phyloP scores from a whole-genome alignment of 2,329 filamentous ascomycete genomes.

The Colletotrichum godetiae region DNA sequence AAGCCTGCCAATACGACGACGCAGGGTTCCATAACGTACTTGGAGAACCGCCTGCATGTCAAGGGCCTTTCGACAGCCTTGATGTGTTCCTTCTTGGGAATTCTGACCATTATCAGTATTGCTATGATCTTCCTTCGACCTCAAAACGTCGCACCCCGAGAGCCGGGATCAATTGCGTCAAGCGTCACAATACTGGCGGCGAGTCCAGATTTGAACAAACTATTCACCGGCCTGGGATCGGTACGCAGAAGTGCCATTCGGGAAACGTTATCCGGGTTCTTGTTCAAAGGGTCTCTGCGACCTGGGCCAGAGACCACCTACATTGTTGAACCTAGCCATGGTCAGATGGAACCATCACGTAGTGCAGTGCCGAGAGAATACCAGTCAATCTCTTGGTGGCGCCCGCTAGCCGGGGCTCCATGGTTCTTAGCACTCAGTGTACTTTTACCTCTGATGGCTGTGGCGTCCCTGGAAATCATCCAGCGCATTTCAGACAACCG shows the following conservation, averaged over 20 bases:
- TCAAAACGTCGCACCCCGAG: constrained; percentile 11
- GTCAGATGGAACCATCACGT: background rate
- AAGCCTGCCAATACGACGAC: constrained; percentile 11
- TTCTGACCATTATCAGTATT: constrained; percentile 2
- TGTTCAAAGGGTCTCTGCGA: background rate
- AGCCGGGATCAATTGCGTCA: constrained; percentile 29
- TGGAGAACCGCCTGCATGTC: constrained; percentile 25
- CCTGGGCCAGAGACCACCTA: constrained; percentile 8
- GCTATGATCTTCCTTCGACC: constrained; percentile 25
- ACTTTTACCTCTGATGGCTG: constrained; percentile 38
- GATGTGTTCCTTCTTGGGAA: constrained; percentile 25
- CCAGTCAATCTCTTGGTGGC: constrained; percentile 37
- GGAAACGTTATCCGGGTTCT: background rate
- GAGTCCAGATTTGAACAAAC: constrained; percentile 19
- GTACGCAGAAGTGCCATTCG: background rate
- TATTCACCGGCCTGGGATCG: background rate
- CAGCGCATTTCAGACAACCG: constrained; percentile 41
- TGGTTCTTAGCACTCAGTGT: constrained; percentile 42
- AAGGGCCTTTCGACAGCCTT: constrained; percentile 22
- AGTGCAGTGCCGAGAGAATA: background rate
- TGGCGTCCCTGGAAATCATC: constrained; percentile 38
- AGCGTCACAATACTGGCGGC: constrained; percentile 23
- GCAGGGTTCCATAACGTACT: constrained; percentile 9
- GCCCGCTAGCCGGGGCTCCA: constrained; percentile 35
- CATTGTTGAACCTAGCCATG: background rate